A percentile compares a stretch with the other conserved stretches of the same genome.
These are phyloP conservation scores for Malassezia restricta DNA, from an alignment of 1,284 basidiomycete genomes.

Conservation along the genomic window DNA sequence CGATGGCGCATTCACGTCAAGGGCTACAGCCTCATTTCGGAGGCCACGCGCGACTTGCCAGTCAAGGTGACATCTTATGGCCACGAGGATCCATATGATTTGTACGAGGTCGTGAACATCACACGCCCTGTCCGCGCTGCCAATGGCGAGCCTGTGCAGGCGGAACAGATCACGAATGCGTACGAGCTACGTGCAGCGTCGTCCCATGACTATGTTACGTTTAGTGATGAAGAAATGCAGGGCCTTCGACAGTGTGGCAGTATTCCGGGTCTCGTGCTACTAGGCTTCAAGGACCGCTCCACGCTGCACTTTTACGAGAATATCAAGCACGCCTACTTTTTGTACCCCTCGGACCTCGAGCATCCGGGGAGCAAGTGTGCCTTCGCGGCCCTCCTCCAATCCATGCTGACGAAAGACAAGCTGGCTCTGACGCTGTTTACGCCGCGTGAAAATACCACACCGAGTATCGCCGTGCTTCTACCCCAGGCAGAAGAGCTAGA, in stretches of 20 bases:
- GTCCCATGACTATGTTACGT: constrained; percentile 32
- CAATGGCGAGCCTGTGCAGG: constrained; percentile 1
- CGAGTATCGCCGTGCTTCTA: constrained; percentile 70
- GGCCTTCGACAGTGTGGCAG: constrained; percentile 54
- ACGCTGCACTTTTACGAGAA: constrained; percentile 73
- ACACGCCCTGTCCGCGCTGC: constrained; percentile 65
- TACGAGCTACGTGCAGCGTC: background rate
- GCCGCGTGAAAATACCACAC: constrained; percentile 61
- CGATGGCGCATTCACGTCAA: constrained; percentile 78
- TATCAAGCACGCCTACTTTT: constrained; percentile 76
- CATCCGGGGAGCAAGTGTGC: constrained; percentile 82
- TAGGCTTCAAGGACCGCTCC: constrained; percentile 65
- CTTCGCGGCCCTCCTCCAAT: constrained; percentile 72
- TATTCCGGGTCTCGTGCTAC: constrained; percentile 62
- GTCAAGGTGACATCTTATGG: constrained; percentile 34
- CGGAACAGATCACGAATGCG: background rate
- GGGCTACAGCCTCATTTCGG: constrained; percentile 50
- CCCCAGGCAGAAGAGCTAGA: constrained; percentile 64
- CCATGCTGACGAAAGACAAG: constrained; percentile 68
- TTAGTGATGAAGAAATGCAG: constrained; percentile 67
- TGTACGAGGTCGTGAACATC: constrained; percentile 62
- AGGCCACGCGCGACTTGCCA: constrained; percentile 25
- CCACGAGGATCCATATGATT: constrained; percentile 22
- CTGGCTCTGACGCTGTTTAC: constrained; percentile 67
- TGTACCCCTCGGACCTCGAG: constrained; percentile 81